Percentiles rank a stretch among this genome's conserved stretches.
These are phyloP conservation scores for Coccomyxa sp. DNA, from an alignment of 139 green algal genomes.

Conservation along the genomic window DNA sequence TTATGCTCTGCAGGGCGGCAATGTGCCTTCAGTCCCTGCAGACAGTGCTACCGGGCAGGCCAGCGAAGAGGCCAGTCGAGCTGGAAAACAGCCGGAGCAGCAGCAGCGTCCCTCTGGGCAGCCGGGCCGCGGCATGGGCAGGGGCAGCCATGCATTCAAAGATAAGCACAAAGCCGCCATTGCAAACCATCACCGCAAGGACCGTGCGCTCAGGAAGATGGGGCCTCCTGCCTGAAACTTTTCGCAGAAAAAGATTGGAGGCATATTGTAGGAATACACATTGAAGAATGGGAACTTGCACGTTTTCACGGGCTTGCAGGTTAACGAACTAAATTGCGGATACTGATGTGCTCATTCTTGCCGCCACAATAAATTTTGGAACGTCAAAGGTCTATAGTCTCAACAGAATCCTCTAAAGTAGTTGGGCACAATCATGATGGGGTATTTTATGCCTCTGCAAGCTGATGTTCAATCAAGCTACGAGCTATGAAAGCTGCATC, in stretches of 20 bases:
- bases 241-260: neutral
- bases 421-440: too few species aligned
- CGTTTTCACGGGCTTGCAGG: too few species aligned
- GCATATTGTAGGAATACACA: neutral
- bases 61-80: neutral
- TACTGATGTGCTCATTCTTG: too few species aligned
- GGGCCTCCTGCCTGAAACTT: neutral
- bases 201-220: constrained; percentile 57
- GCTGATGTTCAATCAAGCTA: too few species aligned
- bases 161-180: constrained; percentile 71
- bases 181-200: constrained; percentile 74
- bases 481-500: too few species aligned
- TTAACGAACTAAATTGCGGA: too few species aligned
- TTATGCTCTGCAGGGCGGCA: neutral
- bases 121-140: constrained; percentile 12
- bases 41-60: neutral
- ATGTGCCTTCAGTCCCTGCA: constrained; percentile 11
- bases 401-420: too few species aligned
- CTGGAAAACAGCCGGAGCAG: neutral
- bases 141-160: constrained; percentile 39
- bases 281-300: neutral
- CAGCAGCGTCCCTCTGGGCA: neutral
- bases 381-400: too few species aligned
- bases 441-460: too few species aligned
- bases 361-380: too few species aligned